Conservation (phyloP, 2,329 filamentous ascomycete genomes). For the Pseudovirgaria hyperparasitica region DNA sequence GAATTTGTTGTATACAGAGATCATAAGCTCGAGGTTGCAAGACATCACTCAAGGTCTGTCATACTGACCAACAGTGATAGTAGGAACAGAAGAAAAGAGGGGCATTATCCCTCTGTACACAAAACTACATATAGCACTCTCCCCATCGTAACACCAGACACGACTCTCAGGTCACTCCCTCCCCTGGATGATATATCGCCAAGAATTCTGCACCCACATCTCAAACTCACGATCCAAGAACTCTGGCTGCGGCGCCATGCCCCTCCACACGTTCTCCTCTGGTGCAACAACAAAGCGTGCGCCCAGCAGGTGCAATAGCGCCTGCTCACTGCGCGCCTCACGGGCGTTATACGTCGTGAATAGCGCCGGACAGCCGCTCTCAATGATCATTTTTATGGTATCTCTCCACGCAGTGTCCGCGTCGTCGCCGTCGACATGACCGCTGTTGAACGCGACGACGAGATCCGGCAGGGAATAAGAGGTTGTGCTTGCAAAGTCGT, state of each 20-base stretch:
- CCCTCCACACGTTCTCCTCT: constrained; percentile 8
- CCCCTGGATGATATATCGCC: constrained; percentile 8
- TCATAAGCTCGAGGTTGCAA: too few species aligned
- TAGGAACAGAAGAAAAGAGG: too few species aligned
- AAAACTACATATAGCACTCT: too few species aligned
- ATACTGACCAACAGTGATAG: too few species aligned
- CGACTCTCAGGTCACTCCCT: constrained; percentile 6
- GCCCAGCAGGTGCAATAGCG: constrained; percentile 4
- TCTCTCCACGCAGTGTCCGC: constrained; percentile 8
- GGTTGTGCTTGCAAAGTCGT: constrained; percentile 7
- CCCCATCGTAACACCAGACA: too few species aligned
- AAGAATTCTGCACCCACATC: constrained; percentile 10
- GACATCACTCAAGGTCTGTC: too few species aligned
- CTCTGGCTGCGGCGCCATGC: constrained; percentile 9
- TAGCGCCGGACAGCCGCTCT: constrained; percentile 6
- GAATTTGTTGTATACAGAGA: too few species aligned
- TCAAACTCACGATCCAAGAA: constrained; percentile 10
- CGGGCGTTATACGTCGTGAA: constrained; percentile 10
- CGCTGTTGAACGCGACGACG: constrained; percentile 10
- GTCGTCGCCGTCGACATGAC: constrained; percentile 9
- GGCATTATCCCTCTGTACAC: too few species aligned
- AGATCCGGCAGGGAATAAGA: constrained; percentile 9
- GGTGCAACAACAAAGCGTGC: constrained; percentile 7
- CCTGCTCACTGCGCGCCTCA: constrained; percentile 7
- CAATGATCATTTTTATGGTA: constrained; percentile 8